A percentile compares a stretch with the other conserved stretches of the same genome.
phyloP scores from a whole-genome alignment of 2,329 filamentous ascomycete species.

The Alternaria atra region DNA sequence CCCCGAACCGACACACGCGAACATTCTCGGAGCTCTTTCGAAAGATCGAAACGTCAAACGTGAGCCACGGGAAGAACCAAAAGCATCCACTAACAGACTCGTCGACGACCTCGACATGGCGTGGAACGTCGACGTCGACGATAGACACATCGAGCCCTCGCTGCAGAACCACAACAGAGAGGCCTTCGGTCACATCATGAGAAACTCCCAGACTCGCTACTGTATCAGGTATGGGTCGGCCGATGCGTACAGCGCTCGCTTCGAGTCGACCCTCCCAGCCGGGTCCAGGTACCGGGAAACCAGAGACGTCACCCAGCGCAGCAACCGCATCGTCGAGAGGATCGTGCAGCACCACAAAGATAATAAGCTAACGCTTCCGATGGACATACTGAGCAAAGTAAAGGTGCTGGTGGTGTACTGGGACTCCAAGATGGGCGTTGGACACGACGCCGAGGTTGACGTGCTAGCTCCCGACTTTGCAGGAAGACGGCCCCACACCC shows the following conservation, averaged over 20 bases:
- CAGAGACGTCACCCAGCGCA: conserved; percentile 17
- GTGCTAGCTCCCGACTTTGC: conserved; percentile 12
- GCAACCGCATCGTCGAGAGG: conserved; percentile 20
- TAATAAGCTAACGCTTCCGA: conserved; percentile 3
- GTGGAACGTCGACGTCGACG: conserved; percentile 10
- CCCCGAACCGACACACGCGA: not conserved
- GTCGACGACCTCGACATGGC: conserved; percentile 16
- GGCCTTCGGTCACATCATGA: conserved; percentile 14
- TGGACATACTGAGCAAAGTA: conserved; percentile 19
- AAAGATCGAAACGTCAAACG: not conserved
- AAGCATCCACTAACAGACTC: conserved; percentile 4
- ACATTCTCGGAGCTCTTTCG: not conserved
- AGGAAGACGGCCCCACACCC: conserved; percentile 11
- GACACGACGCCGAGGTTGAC: conserved; percentile 14
- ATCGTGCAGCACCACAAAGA: conserved; percentile 17
- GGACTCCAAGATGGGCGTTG: conserved; percentile 16
- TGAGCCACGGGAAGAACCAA: not conserved
- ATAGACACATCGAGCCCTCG: not conserved
- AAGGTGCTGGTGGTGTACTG: conserved; percentile 19
- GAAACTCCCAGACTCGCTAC: conserved; percentile 4
- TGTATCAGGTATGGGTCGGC: conserved; percentile 7
- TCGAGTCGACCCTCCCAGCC: conserved; percentile 15
- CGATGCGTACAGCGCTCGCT: conserved; percentile 17
- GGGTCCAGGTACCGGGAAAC: conserved; percentile 9
- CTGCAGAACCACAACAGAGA: conserved; percentile 5